A percentile compares a stretch with the other conserved stretches of the same genome.
phyloP scores from a whole-genome alignment of 2,329 filamentous ascomycete species.

The Colletotrichum trifolii region DNA sequence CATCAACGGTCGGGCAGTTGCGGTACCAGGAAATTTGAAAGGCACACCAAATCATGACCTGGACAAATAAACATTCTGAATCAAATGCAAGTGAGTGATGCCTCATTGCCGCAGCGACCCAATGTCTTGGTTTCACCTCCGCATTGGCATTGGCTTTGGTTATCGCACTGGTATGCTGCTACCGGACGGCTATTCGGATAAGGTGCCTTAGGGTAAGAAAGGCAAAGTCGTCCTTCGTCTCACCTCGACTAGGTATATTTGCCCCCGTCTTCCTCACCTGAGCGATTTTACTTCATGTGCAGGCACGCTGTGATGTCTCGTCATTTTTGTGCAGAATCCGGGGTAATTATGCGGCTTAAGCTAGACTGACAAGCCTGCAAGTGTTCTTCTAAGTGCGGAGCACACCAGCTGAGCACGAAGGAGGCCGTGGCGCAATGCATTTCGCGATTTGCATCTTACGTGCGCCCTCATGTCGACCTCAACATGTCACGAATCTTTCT shows the following conservation, averaged over 20 bases:
- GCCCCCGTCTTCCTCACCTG: constrained; percentile 18
- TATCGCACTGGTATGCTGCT: constrained; percentile 36
- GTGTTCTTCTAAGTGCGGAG: not conserved
- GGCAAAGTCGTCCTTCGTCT: constrained; percentile 50
- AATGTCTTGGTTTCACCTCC: constrained; percentile 1
- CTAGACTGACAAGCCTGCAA: too few species aligned
- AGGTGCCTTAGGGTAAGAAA: constrained; percentile 40
- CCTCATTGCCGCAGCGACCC: constrained; percentile 33
- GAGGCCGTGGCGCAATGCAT: too few species aligned
- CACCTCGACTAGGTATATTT: constrained; percentile 15
- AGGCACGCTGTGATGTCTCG: constrained; percentile 3
- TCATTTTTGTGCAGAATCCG: constrained; percentile 31
- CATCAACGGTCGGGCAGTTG: constrained; percentile 30
- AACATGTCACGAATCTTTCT: too few species aligned
- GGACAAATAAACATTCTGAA: too few species aligned
- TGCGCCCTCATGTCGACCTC: too few species aligned
- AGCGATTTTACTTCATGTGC: too few species aligned
- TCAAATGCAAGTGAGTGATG: not conserved
- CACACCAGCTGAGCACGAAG: too few species aligned
- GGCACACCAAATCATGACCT: too few species aligned
- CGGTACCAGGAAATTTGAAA: not conserved
- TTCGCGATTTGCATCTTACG: too few species aligned
- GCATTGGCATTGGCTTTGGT: constrained; percentile 23
- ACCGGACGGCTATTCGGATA: constrained; percentile 48
- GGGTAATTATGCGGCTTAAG: constrained; percentile 11